Conservation (phyloP, 2,329 filamentous ascomycete species). For the Exophiala sp. region DNA sequence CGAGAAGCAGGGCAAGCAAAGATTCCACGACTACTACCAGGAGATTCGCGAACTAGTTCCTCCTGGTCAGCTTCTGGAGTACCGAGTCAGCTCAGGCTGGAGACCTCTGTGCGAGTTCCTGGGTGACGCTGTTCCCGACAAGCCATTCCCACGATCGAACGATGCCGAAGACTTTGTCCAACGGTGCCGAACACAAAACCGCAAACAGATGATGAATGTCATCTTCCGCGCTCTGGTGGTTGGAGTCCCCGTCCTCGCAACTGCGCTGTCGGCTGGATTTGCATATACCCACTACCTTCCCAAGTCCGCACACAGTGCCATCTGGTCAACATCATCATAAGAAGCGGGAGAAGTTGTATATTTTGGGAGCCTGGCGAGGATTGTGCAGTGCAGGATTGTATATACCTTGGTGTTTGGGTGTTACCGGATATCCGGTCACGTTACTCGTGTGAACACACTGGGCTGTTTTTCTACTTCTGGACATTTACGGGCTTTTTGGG, state of each 20-base stretch:
- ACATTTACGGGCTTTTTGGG: no score
- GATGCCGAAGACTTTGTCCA: constrained; percentile 52
- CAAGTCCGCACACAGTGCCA: constrained; percentile 11
- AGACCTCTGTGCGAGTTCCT: constrained; percentile 51
- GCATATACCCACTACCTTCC: constrained; percentile 37
- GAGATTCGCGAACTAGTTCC: constrained; percentile 47
- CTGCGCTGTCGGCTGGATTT: constrained; percentile 38
- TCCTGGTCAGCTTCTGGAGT: constrained; percentile 48
- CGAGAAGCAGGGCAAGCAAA: constrained; percentile 57
- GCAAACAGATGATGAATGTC: constrained; percentile 52
- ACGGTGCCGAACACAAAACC: constrained; percentile 49
- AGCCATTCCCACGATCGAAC: constrained; percentile 48
- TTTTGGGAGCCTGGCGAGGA: not conserved
- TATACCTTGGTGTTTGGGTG: constrained; percentile 14
- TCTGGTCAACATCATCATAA: constrained; percentile 15
- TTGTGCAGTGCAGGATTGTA: constrained; percentile 15
- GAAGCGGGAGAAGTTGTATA: constrained; percentile 8
- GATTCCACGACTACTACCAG: constrained; percentile 54
- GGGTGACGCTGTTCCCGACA: constrained; percentile 46
- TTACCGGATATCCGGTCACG: not conserved
- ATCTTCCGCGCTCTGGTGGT: constrained; percentile 48
- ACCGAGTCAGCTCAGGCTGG: constrained; percentile 51
- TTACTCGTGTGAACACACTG: not conserved
- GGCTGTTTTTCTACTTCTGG: no score
- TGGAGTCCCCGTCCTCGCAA: constrained; percentile 45